Base-by-base conservation (phyloP, 2,329 filamentous ascomycete species). In the Cryphonectria radicalis region DNA sequence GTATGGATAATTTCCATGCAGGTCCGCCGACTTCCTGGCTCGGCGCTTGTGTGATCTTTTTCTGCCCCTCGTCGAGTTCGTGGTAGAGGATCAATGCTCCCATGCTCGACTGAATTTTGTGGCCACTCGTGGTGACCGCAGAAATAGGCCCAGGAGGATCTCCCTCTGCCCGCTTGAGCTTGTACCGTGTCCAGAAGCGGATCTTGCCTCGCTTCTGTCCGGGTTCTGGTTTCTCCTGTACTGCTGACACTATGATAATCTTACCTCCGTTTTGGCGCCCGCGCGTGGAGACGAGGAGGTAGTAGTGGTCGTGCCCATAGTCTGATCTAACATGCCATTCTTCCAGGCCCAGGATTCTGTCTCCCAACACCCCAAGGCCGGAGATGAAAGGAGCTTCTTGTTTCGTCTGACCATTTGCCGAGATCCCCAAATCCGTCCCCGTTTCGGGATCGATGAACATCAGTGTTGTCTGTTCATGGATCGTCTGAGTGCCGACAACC, bases 281-380 rank as follows among this genome's bases (percentile, higher is more conserved):
- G 43, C 83, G 83, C 0, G 88, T 88, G 4, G 87, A 84, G 14
- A 92, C 85, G 19, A 93, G 83, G 43, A 93, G 82, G 76, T 90
- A 91, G 1, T 87, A 84, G 79, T 91, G 92, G 0, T 80, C 84
- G 69, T 65, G 63, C 4, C 86, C 88, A n/a, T 83, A 84, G 53
- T 88, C 84, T 69, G 88, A 87, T 43, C 82, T 80, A 73, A 88
- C 89, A 6, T 83, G 78, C 92, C 92, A 94, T 73, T 93, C 89
- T 1, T 86, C 79, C 10, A 94, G 78, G 0, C 87, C 84, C 60
- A 88, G 83, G 1, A 94, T 86, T 55, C 84, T 84, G 73, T 92
- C 90, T 0, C 87, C 86, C 0, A 80, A 74, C 62, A 87, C 84
- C 1, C 87, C 88, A 22, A 94, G 81, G 4, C 86, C 86, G 22